phyloP scores from a whole-genome alignment of 768 basidiomycete species.

The Thelephora aurantiotincta region DNA sequence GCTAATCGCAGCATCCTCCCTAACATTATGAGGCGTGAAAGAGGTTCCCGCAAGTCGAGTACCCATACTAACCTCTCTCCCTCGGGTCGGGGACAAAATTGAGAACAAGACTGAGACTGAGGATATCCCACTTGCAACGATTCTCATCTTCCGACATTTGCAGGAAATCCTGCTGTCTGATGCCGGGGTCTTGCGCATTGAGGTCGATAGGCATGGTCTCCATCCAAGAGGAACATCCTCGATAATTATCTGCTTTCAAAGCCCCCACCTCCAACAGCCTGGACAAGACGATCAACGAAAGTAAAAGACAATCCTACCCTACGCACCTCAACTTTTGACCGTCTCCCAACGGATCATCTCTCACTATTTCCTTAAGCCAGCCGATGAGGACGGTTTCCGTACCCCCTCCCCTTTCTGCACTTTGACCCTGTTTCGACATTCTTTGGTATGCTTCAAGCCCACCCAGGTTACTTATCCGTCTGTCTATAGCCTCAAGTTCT shows the following conservation, averaged over 20 bases:
- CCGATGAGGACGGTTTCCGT: constrained; percentile 66
- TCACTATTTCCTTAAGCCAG: constrained; percentile 52
- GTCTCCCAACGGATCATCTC: constrained; percentile 7
- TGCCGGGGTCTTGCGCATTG: constrained; percentile 67
- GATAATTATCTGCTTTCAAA: constrained; percentile 72
- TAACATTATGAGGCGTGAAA: background rate
- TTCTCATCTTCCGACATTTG: constrained; percentile 38
- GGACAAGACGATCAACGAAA: background rate
- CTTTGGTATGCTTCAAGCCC: constrained; percentile 71
- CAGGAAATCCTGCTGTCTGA: constrained; percentile 80
- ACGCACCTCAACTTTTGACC: constrained; percentile 22
- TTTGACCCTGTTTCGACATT: constrained; percentile 75
- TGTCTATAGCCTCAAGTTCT: constrained; percentile 37
- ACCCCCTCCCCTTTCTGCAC: constrained; percentile 72
- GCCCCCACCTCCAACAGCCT: constrained; percentile 88
- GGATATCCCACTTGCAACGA: constrained; percentile 51
- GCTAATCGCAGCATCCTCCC: constrained; percentile 50
- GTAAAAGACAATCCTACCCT: constrained; percentile 10
- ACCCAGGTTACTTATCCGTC: constrained; percentile 54
- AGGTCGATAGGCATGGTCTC: constrained; percentile 67
- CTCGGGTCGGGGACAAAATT: constrained; percentile 73
- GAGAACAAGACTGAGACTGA: constrained; percentile 79
- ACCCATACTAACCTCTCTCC: constrained; percentile 48
- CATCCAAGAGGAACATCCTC: constrained; percentile 54
- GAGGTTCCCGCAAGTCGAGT: background rate